Evolutionary conservation across 2,329 filamentous ascomycete species (phyloP).

Genomic region (Aspergillus fumigatus): DNA sequence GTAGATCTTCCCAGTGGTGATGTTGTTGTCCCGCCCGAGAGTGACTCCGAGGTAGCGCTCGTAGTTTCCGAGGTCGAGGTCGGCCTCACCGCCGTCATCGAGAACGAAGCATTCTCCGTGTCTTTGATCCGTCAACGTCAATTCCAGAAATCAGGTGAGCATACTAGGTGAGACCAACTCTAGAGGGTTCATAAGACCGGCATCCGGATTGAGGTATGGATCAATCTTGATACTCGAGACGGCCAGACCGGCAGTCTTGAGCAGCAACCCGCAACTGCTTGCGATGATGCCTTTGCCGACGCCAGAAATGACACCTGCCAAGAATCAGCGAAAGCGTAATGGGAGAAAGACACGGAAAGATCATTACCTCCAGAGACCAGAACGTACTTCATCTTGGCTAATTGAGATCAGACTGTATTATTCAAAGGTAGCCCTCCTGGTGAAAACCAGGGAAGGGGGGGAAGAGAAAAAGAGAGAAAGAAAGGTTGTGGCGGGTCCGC

Average conservation of each 20-base stretch:
- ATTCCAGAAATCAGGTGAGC: not conserved
- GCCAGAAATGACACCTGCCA: slow-evolving; percentile 45
- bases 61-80: slow-evolving; percentile 72
- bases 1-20: slow-evolving; percentile 97
- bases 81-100: slow-evolving; percentile 73
- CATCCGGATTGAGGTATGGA: slow-evolving; percentile 72
- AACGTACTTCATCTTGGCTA: slow-evolving; percentile 70
- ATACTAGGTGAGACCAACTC: slow-evolving; percentile 7
- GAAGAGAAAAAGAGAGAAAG: slow-evolving; percentile 12
- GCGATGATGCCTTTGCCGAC: slow-evolving; percentile 63
- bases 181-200: slow-evolving; percentile 59
- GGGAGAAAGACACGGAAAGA: not conserved
- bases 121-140: slow-evolving; percentile 12
- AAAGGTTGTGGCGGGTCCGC: not conserved
- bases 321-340: slow-evolving; percentile 5
- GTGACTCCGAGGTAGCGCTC: slow-evolving; percentile 78
- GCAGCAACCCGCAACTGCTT: slow-evolving; percentile 38
- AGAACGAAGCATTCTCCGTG: slow-evolving; percentile 86
- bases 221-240: slow-evolving; percentile 43
- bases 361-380: slow-evolving; percentile 69
- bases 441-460: slow-evolving; percentile 14
- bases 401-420: slow-evolving; percentile 1
- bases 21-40: slow-evolving; percentile 83
- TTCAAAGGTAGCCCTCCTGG: slow-evolving; percentile 14
- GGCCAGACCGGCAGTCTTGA: slow-evolving; percentile 26